These are phyloP conservation scores for Barnettozyma siamensis DNA, from an alignment of 805 yeast genomes.

Conservation along the genomic window DNA sequence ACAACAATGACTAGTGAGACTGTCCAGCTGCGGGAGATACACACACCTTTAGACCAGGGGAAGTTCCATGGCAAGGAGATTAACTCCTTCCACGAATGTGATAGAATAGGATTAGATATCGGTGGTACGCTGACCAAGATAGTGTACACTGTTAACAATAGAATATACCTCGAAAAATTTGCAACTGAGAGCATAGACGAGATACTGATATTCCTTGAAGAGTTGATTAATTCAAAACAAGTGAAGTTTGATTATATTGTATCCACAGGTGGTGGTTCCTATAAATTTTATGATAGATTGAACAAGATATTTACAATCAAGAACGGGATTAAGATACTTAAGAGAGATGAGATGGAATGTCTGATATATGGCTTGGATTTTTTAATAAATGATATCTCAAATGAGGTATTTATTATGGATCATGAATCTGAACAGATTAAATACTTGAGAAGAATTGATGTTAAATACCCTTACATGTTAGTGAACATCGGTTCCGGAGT, in stretches of 20 bases:
- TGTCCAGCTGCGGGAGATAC: not conserved
- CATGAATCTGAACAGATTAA: constrained; percentile 33
- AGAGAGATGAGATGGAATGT: constrained; percentile 93
- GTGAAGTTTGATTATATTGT: constrained; percentile 48
- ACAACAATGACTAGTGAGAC: constrained; percentile 2
- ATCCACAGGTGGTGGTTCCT: constrained; percentile 98
- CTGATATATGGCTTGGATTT: constrained; percentile 86
- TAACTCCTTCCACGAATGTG: not conserved
- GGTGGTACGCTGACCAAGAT: constrained; percentile 94
- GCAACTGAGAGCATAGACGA: constrained; percentile 62
- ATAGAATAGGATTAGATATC: constrained; percentile 46
- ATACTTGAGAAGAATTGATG: constrained; percentile 17
- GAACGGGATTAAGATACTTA: constrained; percentile 27
- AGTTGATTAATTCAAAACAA: constrained; percentile 37
- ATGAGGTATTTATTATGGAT: constrained; percentile 76
- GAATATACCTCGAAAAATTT: constrained; percentile 48
- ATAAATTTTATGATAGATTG: constrained; percentile 71
- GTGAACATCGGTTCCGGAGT: constrained; percentile 98
- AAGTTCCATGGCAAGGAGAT: not conserved
- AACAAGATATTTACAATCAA: constrained; percentile 10
- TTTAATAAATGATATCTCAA: constrained; percentile 83
- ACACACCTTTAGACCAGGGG: not conserved
- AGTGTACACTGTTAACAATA: constrained; percentile 53
- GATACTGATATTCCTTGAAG: constrained; percentile 47
- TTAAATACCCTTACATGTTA: constrained; percentile 73